Evolutionary conservation across 768 basidiomycete species (phyloP).

Genomic region (Candolleomyces efflorescens): DNA sequence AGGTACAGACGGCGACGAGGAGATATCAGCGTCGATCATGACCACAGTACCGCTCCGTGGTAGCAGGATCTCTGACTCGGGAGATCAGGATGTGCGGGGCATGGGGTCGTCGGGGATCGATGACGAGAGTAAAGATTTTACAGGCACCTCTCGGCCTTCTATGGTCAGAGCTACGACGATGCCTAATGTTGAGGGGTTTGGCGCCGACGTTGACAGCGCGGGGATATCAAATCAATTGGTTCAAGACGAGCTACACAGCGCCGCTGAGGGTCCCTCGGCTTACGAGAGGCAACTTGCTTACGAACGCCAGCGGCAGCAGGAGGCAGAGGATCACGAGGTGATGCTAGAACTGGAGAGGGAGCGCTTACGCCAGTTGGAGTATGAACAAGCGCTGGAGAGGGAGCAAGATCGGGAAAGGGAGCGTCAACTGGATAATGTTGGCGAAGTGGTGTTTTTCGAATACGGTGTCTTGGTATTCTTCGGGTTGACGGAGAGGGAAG

Average conservation of each 20-base stretch:
- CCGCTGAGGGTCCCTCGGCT: background rate
- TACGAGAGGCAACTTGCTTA: slow-evolving; percentile 5
- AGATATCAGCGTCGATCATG: slow-evolving; percentile 1
- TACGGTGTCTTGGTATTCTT: slow-evolving; percentile 94
- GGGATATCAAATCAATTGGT: background rate
- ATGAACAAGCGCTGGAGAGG: slow-evolving; percentile 13
- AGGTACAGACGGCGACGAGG: background rate
- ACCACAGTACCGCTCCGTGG: background rate
- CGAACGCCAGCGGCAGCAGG: slow-evolving; percentile 3
- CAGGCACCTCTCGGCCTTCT: background rate
- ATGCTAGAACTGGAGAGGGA: background rate
- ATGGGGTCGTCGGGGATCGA: background rate
- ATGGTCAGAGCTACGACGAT: background rate
- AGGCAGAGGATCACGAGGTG: slow-evolving; percentile 2
- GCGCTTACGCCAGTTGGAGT: background rate
- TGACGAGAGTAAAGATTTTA: too few species aligned
- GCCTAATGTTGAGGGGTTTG: background rate
- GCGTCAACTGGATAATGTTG: slow-evolving; percentile 41
- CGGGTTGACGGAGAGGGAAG: slow-evolving; percentile 76
- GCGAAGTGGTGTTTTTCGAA: slow-evolving; percentile 75
- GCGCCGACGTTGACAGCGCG: background rate
- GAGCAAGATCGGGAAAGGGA: slow-evolving; percentile 19
- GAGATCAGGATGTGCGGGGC: background rate
- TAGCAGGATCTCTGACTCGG: background rate
- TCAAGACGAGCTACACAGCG: background rate